Evolutionary conservation across 1,284 basidiomycete species (phyloP), one percentile per base, ranked within the genome.

Genomic region (Coniferiporia sulphurascens): DNA sequence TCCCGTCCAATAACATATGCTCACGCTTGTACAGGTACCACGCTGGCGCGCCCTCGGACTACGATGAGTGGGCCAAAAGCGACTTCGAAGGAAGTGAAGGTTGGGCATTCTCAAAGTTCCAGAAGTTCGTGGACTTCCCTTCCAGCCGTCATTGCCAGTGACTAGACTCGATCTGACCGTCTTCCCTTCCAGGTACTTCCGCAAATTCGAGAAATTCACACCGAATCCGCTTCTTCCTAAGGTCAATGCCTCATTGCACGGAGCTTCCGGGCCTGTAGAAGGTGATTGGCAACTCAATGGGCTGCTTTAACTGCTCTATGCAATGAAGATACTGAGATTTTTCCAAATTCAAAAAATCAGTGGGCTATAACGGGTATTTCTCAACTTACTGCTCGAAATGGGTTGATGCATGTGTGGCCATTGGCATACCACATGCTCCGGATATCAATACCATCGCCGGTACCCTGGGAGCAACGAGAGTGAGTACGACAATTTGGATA

Each of bases 1-100:
- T 27, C 2, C n/a, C 27, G 27, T 27, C 27, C 27, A 5, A 27
- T 27, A 27, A 27, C 27, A 27, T 41, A 52, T 21, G 22, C 17
- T 15, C 4, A 48, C 43, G n/a, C 1, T 1, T 38, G 3, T 56
- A 32, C 15, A 89, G 86, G 72, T 86, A 82, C 55, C 87, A 89
- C 17, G 81, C 81, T 45, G 84, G 86, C 17, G 77, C 83, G 4
- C 85, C 87, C 0, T 80, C 80, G 0, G 87, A 89, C 65, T 89
- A 82, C 62, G 84, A 88, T 64, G 80, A 88, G 67, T 88, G 85
- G 80, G 84, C 80, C 0, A 64, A 71, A n/a, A 74, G 81, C 35
- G 74, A 74, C 17, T 78, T 76, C n/a, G 81, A 85, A 59, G 79
- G 73, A n/a, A 71, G 73, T 8, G 60, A 80, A 9, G 75, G 77